phyloP scores from a whole-genome alignment of 2,329 filamentous ascomycete genomes.

The Botrytis tulipae region DNA sequence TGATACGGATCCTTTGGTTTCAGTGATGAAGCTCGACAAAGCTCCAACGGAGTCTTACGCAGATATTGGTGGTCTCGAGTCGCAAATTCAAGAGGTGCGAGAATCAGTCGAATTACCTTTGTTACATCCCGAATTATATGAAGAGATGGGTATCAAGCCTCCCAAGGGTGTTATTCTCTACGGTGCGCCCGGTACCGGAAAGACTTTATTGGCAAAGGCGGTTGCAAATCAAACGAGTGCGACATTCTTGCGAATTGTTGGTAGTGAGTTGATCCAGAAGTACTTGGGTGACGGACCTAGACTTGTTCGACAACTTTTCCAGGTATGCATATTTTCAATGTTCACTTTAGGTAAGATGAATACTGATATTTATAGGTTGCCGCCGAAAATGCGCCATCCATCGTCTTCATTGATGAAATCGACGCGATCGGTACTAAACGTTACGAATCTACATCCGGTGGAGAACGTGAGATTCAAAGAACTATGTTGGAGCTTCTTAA shows the following conservation, averaged over 20 bases:
- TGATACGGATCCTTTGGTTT: constrained; percentile 90
- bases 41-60: constrained; percentile 97
- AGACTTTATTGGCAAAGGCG: constrained; percentile 92
- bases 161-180: constrained; percentile 99
- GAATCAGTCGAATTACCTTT: constrained; percentile 95
- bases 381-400: constrained; percentile 91
- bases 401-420: constrained; percentile 99
- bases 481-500: constrained; percentile 99
- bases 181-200: constrained; percentile 93
- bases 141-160: constrained; percentile 99
- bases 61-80: constrained; percentile 93
- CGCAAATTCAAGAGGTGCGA: constrained; percentile 94
- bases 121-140: constrained; percentile 93
- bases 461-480: constrained; percentile 94
- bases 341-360: not conserved
- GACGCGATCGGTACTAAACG: constrained; percentile 98
- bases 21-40: constrained; percentile 99
- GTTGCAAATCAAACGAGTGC: constrained; percentile 99
- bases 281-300: constrained; percentile 95
- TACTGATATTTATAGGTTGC: constrained; percentile 61
- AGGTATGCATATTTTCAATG: constrained; percentile 48
- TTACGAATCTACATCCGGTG: constrained; percentile 95
- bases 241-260: constrained; percentile 95
- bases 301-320: constrained; percentile 92
- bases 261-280: constrained; percentile 96